phyloP scores from a whole-genome alignment of 2,329 filamentous ascomycete genomes.

The Hypocreales sp. region DNA sequence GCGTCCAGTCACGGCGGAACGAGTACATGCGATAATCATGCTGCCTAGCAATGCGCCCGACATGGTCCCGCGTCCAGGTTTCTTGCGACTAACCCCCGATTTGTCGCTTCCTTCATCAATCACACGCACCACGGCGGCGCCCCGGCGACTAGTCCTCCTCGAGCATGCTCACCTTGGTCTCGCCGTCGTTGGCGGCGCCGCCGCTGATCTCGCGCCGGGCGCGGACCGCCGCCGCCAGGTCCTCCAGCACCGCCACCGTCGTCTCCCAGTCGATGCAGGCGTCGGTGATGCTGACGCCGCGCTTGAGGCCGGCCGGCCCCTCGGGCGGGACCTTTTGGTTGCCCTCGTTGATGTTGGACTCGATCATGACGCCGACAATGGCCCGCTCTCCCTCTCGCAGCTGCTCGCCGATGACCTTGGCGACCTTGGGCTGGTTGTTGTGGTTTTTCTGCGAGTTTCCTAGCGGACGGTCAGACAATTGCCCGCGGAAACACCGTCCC shows the following conservation, averaged over 20 bases:
- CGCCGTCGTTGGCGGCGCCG: too few relatives aligned
- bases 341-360: constrained; percentile 89
- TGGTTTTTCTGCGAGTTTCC: constrained; percentile 97
- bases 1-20: too few relatives aligned
- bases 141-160: too few relatives aligned
- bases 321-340: constrained; percentile 79
- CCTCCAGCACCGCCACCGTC: constrained; percentile 67
- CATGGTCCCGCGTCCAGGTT: too few relatives aligned
- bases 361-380: constrained; percentile 96
- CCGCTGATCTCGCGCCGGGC: constrained; percentile 46
- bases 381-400: constrained; percentile 72
- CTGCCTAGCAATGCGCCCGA: too few relatives aligned
- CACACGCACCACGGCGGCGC: too few relatives aligned
- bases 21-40: too few relatives aligned
- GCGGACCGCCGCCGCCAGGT: constrained; percentile 72
- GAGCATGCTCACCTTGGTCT: too few relatives aligned
- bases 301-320: constrained; percentile 63
- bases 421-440: constrained; percentile 91
- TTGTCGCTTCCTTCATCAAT: constrained; percentile 1
- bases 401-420: constrained; percentile 68
- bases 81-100: too few relatives aligned
- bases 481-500: too few relatives aligned
- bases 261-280: constrained; percentile 90
- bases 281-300: constrained; percentile 88
- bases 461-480: constrained; percentile 17